Base-by-base conservation (phyloP, 345 rosid genomes). In the Pistacia integerrima region DNA sequence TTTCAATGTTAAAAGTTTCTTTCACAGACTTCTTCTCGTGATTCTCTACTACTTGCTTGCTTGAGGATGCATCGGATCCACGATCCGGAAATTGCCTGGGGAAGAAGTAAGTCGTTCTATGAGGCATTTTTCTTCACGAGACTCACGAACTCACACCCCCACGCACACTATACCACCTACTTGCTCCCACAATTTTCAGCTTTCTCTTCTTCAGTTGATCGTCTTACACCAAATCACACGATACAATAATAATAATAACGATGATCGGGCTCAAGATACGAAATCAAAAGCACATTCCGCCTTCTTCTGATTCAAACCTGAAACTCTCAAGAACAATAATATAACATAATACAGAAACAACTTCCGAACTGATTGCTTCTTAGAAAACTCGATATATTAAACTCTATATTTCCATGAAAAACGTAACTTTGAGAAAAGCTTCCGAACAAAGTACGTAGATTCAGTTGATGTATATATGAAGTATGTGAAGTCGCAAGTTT, bases 11-110 rank as follows among this genome's bases (percentile, higher is more conserved):
- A 48, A 74, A 74, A 74, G 79, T 18, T 69, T 64, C 75, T 11
- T 77, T 69, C 11, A 20, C 55, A n/a, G 33, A 63, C 49, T 83
- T 86, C 82, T 88, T 91, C 82, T 85, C 97, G 79, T 86, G 92
- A 81, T 86, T 86, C 56, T 74, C 67, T 69, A 79, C 82, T 61
- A 73, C 77, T 36, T 78, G 78, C 70, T 87, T 74, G 41, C 41
- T 85, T 22, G 56, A 16, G 38, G 89, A 81, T 13, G 90, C 81
- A 81, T 87, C 94, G 80, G 87, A 84, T 38, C 89, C 91, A n/a
- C 83, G 91, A 79, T 93, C 97, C 18, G 93, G 97, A 73, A 94
- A 91, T 80, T 93, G 98, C 87, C 98, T 86, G n/a, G 97, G 98
- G 87, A 95, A 95, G 90, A 95, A 87, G 91, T 95, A 95, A 76